Evolutionary conservation across 768 basidiomycete genomes (phyloP).

Genomic region (Tremella yokohamensis): DNA sequence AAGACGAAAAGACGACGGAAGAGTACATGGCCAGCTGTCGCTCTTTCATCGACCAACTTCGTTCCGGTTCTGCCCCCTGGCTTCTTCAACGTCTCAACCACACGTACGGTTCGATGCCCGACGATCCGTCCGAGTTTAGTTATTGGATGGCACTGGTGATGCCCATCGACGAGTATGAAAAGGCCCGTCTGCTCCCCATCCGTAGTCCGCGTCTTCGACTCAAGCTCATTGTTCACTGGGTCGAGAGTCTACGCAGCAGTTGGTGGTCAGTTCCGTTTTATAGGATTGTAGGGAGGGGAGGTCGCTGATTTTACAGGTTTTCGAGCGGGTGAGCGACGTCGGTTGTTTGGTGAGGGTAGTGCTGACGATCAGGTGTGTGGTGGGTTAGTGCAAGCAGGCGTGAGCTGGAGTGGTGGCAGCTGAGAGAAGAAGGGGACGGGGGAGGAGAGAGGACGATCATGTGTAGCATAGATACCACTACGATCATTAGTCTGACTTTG

Average conservation of each 20-base stretch:
- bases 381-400: too few relatives aligned
- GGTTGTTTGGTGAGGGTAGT: too few relatives aligned
- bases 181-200: conserved; percentile 72
- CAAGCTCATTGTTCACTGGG: conserved; percentile 87
- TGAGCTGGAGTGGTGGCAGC: too few relatives aligned
- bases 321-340: too few relatives aligned
- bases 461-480: too few relatives aligned
- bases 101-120: conserved; percentile 73
- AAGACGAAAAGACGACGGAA: conserved; percentile 54
- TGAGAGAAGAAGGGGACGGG: too few relatives aligned
- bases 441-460: too few relatives aligned
- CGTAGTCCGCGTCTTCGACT: conserved; percentile 72
- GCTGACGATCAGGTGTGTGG: too few relatives aligned
- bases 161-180: conserved; percentile 86
- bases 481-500: too few relatives aligned
- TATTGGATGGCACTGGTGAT: conserved; percentile 88
- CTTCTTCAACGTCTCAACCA: conserved; percentile 79
- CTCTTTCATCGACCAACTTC: conserved; percentile 61
- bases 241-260: conserved; percentile 63
- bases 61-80: conserved; percentile 81
- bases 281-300: too few relatives aligned
- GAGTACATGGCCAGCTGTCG: conserved; percentile 63
- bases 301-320: too few relatives aligned
- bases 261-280: conserved; percentile 47
- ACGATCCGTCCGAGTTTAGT: conserved; percentile 66